These are phyloP conservation scores for Neonectria neomacrospora DNA, from an alignment of 2,329 filamentous ascomycete species.

Conservation along the genomic window DNA sequence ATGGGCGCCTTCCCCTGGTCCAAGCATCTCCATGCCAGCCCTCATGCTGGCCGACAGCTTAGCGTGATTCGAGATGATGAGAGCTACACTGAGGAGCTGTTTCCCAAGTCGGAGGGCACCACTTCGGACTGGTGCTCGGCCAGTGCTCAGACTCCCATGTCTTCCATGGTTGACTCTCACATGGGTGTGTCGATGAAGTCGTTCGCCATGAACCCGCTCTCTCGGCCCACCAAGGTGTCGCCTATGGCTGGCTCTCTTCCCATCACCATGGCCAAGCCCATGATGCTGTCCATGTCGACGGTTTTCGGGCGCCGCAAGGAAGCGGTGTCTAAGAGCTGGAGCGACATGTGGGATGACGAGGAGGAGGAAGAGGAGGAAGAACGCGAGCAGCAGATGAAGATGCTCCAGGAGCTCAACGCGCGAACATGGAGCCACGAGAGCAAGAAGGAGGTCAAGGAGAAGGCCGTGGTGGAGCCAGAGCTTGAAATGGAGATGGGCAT, in stretches of 20 bases:
- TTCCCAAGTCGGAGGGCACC: slow-evolving; percentile 78
- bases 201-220: slow-evolving; percentile 64
- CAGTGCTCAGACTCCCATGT: slow-evolving; percentile 79
- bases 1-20: slow-evolving; percentile 93
- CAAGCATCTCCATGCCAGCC: slow-evolving; percentile 83
- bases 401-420: slow-evolving; percentile 74
- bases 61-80: slow-evolving; percentile 86
- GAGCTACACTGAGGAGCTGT: slow-evolving; percentile 86
- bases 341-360: slow-evolving; percentile 97
- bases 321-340: slow-evolving; percentile 97
- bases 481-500: slow-evolving; percentile 21
- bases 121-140: slow-evolving; percentile 82
- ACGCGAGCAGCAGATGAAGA: slow-evolving; percentile 62
- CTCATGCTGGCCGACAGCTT: slow-evolving; percentile 81
- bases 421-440: slow-evolving; percentile 84
- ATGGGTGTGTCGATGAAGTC: slow-evolving; percentile 85
- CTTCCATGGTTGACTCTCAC: slow-evolving; percentile 85
- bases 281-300: slow-evolving; percentile 77
- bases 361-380: slow-evolving; percentile 76
- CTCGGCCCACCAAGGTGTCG: slow-evolving; percentile 58
- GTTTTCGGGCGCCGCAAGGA: slow-evolving; percentile 83
- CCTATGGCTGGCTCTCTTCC: slow-evolving; percentile 76
- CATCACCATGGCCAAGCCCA: slow-evolving; percentile 82
- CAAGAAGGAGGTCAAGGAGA: slow-evolving; percentile 52
- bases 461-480: slow-evolving; percentile 31